A percentile compares a stretch with the other conserved stretches of the same genome.
phyloP scores from a whole-genome alignment of 2,329 filamentous ascomycete species.

The Aspergillus ibericus region DNA sequence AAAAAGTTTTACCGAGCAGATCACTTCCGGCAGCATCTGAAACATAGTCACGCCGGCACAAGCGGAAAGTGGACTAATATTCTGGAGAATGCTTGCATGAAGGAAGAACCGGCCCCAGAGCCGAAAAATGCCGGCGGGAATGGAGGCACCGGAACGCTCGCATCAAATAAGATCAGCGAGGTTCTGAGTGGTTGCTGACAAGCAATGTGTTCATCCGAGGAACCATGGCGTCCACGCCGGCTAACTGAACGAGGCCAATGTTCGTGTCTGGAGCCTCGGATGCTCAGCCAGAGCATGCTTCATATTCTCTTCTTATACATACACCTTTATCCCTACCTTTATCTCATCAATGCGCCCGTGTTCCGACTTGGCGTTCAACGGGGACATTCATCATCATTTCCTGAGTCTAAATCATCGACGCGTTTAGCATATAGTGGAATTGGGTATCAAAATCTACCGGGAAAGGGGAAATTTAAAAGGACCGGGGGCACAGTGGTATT shows the following conservation, averaged over 20 bases:
- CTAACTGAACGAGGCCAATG: neutral
- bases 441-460: neutral
- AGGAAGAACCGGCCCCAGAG: slow-evolving; percentile 64
- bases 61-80: slow-evolving; percentile 99
- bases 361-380: neutral
- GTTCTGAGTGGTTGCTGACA: slow-evolving; percentile 33
- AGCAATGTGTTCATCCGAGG: neutral
- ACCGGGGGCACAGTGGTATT: slow-evolving; percentile 17
- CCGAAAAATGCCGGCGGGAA: slow-evolving; percentile 17
- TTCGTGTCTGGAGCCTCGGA: neutral
- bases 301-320: neutral
- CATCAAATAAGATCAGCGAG: slow-evolving; percentile 32
- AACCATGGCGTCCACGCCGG: neutral
- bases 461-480: slow-evolving; percentile 8
- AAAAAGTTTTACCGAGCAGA: slow-evolving; percentile 99
- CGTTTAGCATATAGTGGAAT: neutral
- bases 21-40: slow-evolving; percentile 96
- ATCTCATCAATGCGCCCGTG: neutral
- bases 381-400: neutral
- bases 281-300: neutral
- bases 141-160: slow-evolving; percentile 19
- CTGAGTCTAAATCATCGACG: neutral
- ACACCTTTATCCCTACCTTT: neutral
- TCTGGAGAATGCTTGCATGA: slow-evolving; percentile 94
- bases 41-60: slow-evolving; percentile 93